These are phyloP conservation scores for Hypsizygus marmoreus DNA, from an alignment of 768 basidiomycete genomes.

Conservation along the genomic window DNA sequence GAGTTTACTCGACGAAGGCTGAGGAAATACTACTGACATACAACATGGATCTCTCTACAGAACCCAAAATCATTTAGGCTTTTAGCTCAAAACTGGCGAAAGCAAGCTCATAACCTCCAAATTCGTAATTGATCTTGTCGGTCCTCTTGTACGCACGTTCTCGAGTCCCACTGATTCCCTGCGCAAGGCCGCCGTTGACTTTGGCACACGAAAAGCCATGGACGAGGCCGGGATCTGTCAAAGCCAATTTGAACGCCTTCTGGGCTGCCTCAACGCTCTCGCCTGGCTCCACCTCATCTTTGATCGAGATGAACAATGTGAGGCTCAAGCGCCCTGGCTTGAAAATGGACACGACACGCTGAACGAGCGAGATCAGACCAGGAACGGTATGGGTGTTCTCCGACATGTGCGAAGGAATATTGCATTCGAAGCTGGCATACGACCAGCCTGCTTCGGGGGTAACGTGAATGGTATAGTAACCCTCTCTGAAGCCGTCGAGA, in stretches of 20 bases:
- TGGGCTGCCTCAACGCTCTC: constrained; percentile 74
- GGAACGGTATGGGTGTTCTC: constrained; percentile 45
- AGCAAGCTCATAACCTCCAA: constrained; percentile 88
- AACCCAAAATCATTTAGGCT: constrained; percentile 4
- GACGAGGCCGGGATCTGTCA: constrained; percentile 33
- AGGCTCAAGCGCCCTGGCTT: constrained; percentile 83
- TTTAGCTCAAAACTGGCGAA: constrained; percentile 79
- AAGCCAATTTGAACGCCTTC: constrained; percentile 69
- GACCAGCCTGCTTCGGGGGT: constrained; percentile 98
- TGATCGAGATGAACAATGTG: constrained; percentile 86
- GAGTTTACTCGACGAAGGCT: neutral
- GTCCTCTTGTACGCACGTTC: constrained; percentile 67
- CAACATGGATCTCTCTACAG: constrained; percentile 6
- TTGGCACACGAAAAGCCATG: constrained; percentile 3
- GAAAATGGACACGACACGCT: constrained; percentile 91
- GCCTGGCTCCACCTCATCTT: constrained; percentile 45
- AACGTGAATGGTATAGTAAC: constrained; percentile 98
- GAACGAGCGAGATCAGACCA: constrained; percentile 78
- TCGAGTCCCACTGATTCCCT: neutral
- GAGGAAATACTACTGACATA: neutral
- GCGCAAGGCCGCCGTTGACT: constrained; percentile 8
- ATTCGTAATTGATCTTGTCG: constrained; percentile 98
- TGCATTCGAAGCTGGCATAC: constrained; percentile 98
- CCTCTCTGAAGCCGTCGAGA: constrained; percentile 57
- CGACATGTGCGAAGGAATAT: constrained; percentile 64